Conservation (phyloP, 164 flowering plant genomes). For the Chimonanthus praecox region DNA sequence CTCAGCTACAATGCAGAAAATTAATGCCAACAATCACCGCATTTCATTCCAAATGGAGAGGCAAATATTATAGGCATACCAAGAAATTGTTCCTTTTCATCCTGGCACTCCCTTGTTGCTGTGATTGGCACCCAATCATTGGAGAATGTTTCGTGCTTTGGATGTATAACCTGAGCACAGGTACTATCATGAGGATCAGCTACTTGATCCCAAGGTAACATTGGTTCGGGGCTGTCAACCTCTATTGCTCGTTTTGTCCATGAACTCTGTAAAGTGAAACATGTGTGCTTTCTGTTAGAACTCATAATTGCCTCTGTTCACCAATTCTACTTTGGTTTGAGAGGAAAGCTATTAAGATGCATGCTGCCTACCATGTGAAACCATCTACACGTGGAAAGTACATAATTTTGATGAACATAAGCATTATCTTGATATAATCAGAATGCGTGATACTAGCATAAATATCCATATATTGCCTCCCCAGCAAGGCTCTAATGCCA, state of each 20-base stretch:
- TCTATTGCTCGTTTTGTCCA: slow-evolving; percentile 54
- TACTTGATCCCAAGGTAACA: slow-evolving; percentile 29
- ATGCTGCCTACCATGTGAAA: too few relatives aligned
- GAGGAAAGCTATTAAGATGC: too few relatives aligned
- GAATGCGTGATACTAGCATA: too few relatives aligned
- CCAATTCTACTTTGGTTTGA: too few relatives aligned
- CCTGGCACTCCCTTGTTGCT: slow-evolving; percentile 23
- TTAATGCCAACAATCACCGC: not conserved
- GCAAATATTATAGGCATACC: slow-evolving; percentile 23
- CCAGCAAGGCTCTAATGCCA: too few relatives aligned
- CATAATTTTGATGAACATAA: too few relatives aligned
- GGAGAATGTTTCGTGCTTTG: slow-evolving; percentile 34
- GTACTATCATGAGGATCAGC: slow-evolving; percentile 55
- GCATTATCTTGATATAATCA: too few relatives aligned
- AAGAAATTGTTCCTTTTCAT: slow-evolving; percentile 24
- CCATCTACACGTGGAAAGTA: too few relatives aligned
- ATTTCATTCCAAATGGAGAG: not conserved
- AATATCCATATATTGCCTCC: too few relatives aligned
- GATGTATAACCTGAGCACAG: slow-evolving; percentile 45
- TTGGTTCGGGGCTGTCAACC: slow-evolving; percentile 43
- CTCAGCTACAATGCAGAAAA: not conserved
- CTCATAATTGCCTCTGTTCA: too few relatives aligned
- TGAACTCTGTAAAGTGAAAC: slow-evolving; percentile 44
- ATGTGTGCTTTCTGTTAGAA: too few relatives aligned
- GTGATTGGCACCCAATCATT: slow-evolving; percentile 26